Conservation (phyloP, 139 green algal genomes). For the Chlamydomonas sphaeroides region DNA sequence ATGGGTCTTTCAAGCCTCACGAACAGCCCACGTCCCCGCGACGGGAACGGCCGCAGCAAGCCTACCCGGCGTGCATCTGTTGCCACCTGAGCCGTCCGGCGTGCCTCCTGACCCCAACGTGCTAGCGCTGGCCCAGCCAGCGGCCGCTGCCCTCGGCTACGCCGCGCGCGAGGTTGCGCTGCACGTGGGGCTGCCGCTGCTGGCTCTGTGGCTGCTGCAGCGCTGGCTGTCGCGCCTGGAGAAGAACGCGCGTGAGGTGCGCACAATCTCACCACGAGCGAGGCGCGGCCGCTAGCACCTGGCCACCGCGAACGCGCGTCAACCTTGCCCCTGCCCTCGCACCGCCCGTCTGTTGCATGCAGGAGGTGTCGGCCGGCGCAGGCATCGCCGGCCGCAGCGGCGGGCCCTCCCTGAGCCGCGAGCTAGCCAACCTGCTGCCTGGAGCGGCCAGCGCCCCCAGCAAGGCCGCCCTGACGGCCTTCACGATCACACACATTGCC, state of each 20-base stretch:
- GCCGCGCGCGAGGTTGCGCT: slow-evolving; percentile 7
- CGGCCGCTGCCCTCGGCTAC: not conserved
- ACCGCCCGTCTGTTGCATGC: too few relatives aligned
- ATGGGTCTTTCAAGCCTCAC: too few relatives aligned
- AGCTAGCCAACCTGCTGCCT: not conserved
- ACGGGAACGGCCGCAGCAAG: too few relatives aligned
- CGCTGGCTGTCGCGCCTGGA: slow-evolving; percentile 6
- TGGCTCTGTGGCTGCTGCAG: slow-evolving; percentile 26
- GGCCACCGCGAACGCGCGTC: too few relatives aligned
- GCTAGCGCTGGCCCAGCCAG: not conserved
- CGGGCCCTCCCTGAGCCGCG: not conserved
- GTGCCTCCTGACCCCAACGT: slow-evolving; percentile 5
- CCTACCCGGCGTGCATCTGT: too few relatives aligned
- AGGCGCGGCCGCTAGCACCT: too few relatives aligned
- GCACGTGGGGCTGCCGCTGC: slow-evolving; percentile 33
- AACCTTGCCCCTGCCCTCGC: too few relatives aligned
- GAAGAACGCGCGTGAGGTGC: too few relatives aligned
- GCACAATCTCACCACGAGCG: too few relatives aligned
- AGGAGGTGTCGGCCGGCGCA: not conserved
- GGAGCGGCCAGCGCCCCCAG: not conserved
- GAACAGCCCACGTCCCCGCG: too few relatives aligned
- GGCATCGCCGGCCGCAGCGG: too few relatives aligned
- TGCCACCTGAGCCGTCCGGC: too few relatives aligned
- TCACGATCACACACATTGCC: slow-evolving; percentile 17
- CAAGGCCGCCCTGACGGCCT: not conserved